Evolutionary conservation across 306 rosid species (phyloP), one percentile per base, ranked within the genome.

Genomic region (Cicer bijugum): DNA sequence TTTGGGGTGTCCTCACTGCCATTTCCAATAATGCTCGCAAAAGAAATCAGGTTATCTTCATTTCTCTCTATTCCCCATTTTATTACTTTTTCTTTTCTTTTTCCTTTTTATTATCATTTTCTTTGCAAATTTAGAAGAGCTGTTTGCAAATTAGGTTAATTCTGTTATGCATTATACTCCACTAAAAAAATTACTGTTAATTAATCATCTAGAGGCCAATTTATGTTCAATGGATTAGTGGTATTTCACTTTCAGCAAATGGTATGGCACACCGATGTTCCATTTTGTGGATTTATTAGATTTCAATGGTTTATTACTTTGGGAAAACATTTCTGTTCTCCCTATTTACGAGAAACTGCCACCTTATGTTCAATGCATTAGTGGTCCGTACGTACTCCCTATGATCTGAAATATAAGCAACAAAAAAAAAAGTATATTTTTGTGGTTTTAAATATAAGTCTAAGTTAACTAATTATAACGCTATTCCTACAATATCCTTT

Each of bases 1-100:
- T 88, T 56, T 94, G 96, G 99, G 99, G 93, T 1, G 95, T 91
- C 74, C 94, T 94, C 73, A 94, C 99, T 2, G 99, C 96, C 67
- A 94, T 94, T 42, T 91, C 99, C 84, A 53, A 42, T 84, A 85
- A 82, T 44, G 93, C 97, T 60, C 96, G 99, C 38, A 91, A 88
- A 81, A 88, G 97, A 77, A 85, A 35, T 2, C 96, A 90, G 91
- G 99, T 90, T 72, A 2, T 8, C 0, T 2, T 10, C 7, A 6
- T 46, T 44, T 67, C 11, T n/a, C 57, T 15, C 28, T 6, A 8
- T 8, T 8, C 15, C 15, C 33, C 59, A 23, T 67, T 67, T 7
- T 7, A 7, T 7, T 11, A 28, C 37, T 28, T 28, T 28, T 19
- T 6, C 15, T 19, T 14, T 47, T 33, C 16, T 40, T n/a, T 6